Conservation (phyloP, 768 basidiomycete genomes). For the Dioszegia aurantiaca region DNA sequence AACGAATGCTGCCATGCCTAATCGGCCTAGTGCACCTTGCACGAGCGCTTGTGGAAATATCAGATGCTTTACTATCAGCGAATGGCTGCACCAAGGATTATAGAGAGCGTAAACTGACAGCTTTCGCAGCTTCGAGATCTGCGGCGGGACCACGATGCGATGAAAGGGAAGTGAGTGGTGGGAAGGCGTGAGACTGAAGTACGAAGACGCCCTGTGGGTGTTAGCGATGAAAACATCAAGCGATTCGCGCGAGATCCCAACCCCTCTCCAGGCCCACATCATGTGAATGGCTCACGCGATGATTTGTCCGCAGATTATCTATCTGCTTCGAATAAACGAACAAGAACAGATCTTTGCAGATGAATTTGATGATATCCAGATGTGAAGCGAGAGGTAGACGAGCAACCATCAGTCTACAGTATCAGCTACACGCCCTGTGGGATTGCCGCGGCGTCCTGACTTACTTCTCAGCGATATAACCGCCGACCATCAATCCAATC, state of each 20-base stretch:
- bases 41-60: conserved; percentile 80
- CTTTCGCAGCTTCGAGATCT: conserved; percentile 66
- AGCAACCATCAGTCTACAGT: conserved; percentile 68
- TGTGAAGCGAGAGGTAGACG: conserved; percentile 73
- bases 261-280: no score
- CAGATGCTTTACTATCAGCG: conserved; percentile 61
- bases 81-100: not conserved
- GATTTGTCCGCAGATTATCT: conserved; percentile 91
- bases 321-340: conserved; percentile 92
- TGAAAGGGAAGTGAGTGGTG: conserved; percentile 75
- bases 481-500: conserved; percentile 82
- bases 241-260: no score
- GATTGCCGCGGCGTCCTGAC: conserved; percentile 33
- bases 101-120: conserved; percentile 57
- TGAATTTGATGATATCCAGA: conserved; percentile 86
- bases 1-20: conserved; percentile 74
- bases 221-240: conserved; percentile 11
- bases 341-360: conserved; percentile 94
- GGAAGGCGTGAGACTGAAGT: conserved; percentile 85
- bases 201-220: conserved; percentile 80
- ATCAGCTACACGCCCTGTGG: not conserved
- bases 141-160: conserved; percentile 75
- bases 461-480: conserved; percentile 80
- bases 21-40: conserved; percentile 71
- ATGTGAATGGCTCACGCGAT: conserved; percentile 62